Percentiles rank a stretch among this genome's conserved stretches.
These are phyloP conservation scores for Suillus occidentalis DNA, from an alignment of 768 basidiomycete species.

Conservation along the genomic window DNA sequence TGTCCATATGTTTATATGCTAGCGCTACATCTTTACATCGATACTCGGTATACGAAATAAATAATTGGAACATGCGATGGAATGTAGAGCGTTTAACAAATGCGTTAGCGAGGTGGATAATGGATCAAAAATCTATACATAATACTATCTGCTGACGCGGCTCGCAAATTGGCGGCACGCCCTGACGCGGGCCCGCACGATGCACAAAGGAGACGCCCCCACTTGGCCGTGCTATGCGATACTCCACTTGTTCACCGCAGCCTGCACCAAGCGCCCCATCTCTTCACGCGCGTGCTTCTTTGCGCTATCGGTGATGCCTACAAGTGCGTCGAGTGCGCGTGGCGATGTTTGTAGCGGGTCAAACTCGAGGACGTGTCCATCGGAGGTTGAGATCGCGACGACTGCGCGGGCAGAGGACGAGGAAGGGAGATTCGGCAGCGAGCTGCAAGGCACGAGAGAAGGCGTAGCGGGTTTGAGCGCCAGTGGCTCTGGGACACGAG, in stretches of 20 bases:
- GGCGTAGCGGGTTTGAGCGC: slow-evolving; percentile 2
- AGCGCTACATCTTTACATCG: slow-evolving; percentile 4
- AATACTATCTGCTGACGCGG: not conserved
- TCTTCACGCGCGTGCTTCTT: slow-evolving; percentile 82
- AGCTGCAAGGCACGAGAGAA: not conserved
- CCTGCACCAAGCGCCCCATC: slow-evolving; percentile 69
- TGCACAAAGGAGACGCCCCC: not conserved
- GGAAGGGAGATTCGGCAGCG: slow-evolving; percentile 7
- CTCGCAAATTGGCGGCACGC: not conserved
- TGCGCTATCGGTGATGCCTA: slow-evolving; percentile 77
- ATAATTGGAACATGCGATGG: not conserved
- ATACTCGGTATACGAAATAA: not conserved
- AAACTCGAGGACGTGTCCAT: slow-evolving; percentile 82
- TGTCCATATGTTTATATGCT: not conserved
- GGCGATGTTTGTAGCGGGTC: slow-evolving; percentile 79
- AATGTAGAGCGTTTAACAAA: not conserved
- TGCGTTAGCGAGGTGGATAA: not conserved
- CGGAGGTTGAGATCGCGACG: slow-evolving; percentile 76
- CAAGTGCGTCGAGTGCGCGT: slow-evolving; percentile 67
- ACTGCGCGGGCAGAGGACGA: slow-evolving; percentile 48
- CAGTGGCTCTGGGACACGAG: slow-evolving; percentile 16
- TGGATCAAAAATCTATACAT: slow-evolving; percentile 3
- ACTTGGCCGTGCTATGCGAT: slow-evolving; percentile 34
- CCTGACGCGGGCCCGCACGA: not conserved
- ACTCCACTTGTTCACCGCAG: slow-evolving; percentile 77